Evolutionary conservation across 148 eudicot species (phyloP), one percentile per base, ranked within the genome.

Genomic region (Suaeda aralocaspica): DNA sequence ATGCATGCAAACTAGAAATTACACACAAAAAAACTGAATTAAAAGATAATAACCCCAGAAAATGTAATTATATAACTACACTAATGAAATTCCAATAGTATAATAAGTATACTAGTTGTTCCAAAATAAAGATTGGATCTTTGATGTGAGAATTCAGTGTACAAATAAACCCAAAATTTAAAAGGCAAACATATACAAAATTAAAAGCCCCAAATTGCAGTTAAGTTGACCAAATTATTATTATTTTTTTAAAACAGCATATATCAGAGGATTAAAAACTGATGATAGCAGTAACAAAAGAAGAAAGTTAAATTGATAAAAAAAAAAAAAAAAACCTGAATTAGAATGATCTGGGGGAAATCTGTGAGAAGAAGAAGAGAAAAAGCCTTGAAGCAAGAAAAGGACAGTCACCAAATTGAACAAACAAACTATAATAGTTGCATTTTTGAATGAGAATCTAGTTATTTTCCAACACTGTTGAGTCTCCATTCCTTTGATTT

Each of bases 401-500:
- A 92, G 79, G 15, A 82, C 86, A 30, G 87, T 78, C 73, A 89
- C 66, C 36, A 92, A 66, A 74, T 92, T 92, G 76, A 88, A 81
- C 53, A 85, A 69, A 76, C 88, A 88, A 16, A 89, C 75, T 3
- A 84, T 12, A 26, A 92, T 70, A 1, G 98, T 92, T 8, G 96
- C 98, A 49, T 80, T 92, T 77, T 77, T 86, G 85, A 84, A 92
- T 2, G 96, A 83, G 39, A 88, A 65, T 53, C 81, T 79, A n/a
- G n/a, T n/a, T 49, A 79, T 48, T 64, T 71, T 81, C 82, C 73
- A 76, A 72, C 69, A 46, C 31, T 81, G 87, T 51, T 55, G 73
- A 21, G 66, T 78, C 60, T 84, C 84, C 78, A 72, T 84, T 66
- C 65, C 28, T 52, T 26, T 0, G 4, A 6, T 44, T 12, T 44